Conservation (phyloP, 192 early-diverging fungal genomes). For the Backusella circina region DNA sequence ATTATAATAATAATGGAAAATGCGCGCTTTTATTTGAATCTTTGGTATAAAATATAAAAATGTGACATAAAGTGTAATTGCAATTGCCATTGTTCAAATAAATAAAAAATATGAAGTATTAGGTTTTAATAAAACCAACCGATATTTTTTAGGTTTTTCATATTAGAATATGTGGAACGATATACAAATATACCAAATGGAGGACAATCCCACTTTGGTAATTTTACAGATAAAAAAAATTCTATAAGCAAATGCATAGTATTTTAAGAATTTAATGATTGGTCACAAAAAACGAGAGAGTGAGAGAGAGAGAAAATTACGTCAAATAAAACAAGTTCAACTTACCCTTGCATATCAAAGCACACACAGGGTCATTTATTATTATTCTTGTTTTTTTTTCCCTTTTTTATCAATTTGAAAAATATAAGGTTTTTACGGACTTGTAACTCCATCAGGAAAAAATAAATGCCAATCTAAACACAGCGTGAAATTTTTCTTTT, state of each 20-base stretch:
- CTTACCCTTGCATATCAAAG: background rate
- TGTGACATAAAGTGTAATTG: background rate
- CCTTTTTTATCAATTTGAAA: background rate
- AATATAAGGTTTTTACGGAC: background rate
- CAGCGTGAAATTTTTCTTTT: background rate
- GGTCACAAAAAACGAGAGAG: background rate
- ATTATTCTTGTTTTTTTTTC: background rate
- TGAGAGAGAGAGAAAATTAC: background rate
- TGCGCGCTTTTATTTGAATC: background rate
- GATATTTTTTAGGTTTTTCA: background rate
- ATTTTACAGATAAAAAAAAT: background rate
- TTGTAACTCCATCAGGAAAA: background rate
- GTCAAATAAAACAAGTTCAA: background rate
- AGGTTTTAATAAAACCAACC: background rate
- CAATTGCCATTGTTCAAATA: background rate
- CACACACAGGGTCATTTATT: background rate
- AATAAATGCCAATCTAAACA: background rate
- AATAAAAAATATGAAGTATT: background rate
- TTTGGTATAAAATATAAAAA: background rate
- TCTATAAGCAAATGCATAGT: background rate
- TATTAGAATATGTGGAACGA: constrained; percentile 1
- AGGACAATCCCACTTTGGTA: constrained; percentile 6
- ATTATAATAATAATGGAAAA: background rate
- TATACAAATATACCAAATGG: constrained; percentile 11
- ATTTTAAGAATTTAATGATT: background rate